phyloP scores from a whole-genome alignment of 139 green algal species.

The Chlorella sorokiniana region DNA sequence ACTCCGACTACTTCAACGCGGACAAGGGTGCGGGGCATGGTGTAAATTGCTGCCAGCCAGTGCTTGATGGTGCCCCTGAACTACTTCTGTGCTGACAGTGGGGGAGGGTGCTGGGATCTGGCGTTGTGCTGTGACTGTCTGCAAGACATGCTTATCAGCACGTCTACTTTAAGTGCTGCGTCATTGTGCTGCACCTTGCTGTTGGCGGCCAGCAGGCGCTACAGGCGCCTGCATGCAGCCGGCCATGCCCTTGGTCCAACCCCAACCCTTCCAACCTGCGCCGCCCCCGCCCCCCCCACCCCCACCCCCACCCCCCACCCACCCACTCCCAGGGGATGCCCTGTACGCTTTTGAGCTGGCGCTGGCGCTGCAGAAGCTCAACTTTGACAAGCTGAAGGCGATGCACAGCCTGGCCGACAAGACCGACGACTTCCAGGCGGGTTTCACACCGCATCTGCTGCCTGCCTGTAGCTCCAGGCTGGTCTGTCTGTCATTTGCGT shows the following conservation, averaged over 20 bases:
- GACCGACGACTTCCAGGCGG: slow-evolving; percentile 56
- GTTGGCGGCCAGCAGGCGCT: neutral
- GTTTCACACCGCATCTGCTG: neutral
- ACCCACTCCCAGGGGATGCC: slow-evolving; percentile 1
- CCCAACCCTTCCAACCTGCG: neutral
- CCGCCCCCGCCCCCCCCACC: too few species aligned
- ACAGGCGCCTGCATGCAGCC: neutral
- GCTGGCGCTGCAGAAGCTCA: slow-evolving; percentile 93
- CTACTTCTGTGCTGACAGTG: neutral
- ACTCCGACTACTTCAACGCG: slow-evolving; percentile 71
- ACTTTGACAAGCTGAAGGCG: slow-evolving; percentile 78
- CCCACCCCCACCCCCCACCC: neutral
- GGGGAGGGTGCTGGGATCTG: too few species aligned
- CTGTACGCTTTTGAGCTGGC: slow-evolving; percentile 95
- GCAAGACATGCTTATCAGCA: too few species aligned
- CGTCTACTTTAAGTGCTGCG: too few species aligned
- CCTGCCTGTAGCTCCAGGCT: neutral
- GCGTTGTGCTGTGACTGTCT: too few species aligned
- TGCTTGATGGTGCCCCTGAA: neutral
- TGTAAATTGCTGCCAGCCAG: neutral
- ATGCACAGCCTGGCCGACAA: slow-evolving; percentile 61
- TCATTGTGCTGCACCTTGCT: neutral
- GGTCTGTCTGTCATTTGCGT: neutral
- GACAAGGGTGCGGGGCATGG: slow-evolving; percentile 6
- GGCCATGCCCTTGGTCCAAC: neutral